Evolutionary conservation across 257 asterid species (phyloP).

Genomic region (Solanum piurae): DNA sequence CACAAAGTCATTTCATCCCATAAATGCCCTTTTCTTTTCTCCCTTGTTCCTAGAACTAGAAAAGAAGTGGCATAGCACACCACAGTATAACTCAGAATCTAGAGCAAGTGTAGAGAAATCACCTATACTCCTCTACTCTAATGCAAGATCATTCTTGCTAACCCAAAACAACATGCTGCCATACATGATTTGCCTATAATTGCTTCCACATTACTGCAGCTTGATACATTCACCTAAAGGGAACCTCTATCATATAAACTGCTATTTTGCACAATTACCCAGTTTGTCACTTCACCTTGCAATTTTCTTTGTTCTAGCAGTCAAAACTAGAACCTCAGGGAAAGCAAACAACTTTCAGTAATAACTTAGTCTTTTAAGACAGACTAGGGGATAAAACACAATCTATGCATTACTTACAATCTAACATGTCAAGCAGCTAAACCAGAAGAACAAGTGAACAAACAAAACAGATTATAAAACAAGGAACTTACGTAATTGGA

Average conservation of each 20-base stretch:
- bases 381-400: background rate
- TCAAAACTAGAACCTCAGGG: background rate
- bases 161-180: background rate
- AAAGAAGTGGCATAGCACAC: background rate
- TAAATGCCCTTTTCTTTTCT: background rate
- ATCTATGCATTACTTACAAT: background rate
- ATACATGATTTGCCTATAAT: background rate
- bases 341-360: background rate
- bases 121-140: background rate
- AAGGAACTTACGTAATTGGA: conserved; percentile 65
- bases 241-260: background rate
- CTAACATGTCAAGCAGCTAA: background rate
- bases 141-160: background rate
- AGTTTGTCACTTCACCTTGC: background rate
- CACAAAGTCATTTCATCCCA: background rate
- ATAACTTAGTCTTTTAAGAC: background rate
- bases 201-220: background rate
- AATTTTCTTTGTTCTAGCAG: background rate
- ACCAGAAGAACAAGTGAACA: background rate
- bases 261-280: background rate
- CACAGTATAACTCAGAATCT: background rate
- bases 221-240: background rate
- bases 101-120: background rate
- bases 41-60: background rate
- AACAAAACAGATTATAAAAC: background rate